Conservation (phyloP, 2,329 filamentous ascomycete genomes). For the Periglandula ipomoeae region DNA sequence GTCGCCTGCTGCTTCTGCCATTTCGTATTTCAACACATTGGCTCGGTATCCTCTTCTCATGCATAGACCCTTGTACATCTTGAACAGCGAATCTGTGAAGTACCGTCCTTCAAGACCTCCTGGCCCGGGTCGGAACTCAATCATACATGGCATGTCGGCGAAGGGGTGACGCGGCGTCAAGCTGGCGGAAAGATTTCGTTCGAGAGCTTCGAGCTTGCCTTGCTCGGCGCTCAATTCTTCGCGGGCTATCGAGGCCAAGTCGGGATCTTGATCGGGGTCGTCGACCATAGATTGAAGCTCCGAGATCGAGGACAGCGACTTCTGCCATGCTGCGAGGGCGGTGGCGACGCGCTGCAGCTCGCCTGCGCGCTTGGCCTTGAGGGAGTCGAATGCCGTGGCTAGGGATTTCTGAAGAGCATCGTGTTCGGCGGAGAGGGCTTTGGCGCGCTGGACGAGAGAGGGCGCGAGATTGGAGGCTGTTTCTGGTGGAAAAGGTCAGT, state of each 20-base stretch:
- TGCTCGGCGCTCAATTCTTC: constrained; percentile 69
- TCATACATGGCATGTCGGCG: constrained; percentile 75
- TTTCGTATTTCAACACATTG: constrained; percentile 71
- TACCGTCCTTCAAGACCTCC: constrained; percentile 86
- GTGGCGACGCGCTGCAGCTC: constrained; percentile 49
- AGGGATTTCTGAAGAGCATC: constrained; percentile 42
- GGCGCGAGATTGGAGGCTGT: constrained; percentile 32
- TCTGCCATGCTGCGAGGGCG: constrained; percentile 51
- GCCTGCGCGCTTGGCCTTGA: constrained; percentile 49
- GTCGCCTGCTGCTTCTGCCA: constrained; percentile 53
- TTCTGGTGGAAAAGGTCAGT: not conserved
- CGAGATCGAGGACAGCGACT: constrained; percentile 38
- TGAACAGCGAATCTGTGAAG: constrained; percentile 78
- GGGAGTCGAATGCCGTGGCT: constrained; percentile 44
- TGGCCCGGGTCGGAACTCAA: constrained; percentile 87
- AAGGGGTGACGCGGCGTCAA: constrained; percentile 87
- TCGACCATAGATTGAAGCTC: constrained; percentile 45
- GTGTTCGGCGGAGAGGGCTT: constrained; percentile 48
- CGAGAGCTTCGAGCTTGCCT: constrained; percentile 51
- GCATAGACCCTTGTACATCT: constrained; percentile 84
- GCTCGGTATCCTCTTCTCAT: constrained; percentile 55
- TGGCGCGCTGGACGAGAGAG: constrained; percentile 51
- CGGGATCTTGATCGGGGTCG: constrained; percentile 43
- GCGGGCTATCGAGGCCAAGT: constrained; percentile 68
- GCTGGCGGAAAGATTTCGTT: constrained; percentile 60